Evolutionary conservation across 805 yeast genomes (phyloP).

Genomic region (Teunomyces panamensis): DNA sequence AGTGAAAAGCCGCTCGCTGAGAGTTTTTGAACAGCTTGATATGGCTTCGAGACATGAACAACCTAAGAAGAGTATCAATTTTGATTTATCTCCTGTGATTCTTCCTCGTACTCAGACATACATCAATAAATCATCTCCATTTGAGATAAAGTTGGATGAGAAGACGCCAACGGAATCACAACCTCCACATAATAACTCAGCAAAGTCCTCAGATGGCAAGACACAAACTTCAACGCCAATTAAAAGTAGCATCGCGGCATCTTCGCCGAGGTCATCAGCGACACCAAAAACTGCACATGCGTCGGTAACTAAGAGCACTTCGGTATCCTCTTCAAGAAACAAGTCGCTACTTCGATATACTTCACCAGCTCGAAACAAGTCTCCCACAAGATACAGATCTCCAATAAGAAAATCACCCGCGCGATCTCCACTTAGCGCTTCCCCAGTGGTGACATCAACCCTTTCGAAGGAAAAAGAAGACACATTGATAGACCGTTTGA

Average conservation of each 20-base stretch:
- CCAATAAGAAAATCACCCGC: background rate
- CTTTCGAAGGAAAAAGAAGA: background rate
- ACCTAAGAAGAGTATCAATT: slow-evolving; percentile 1
- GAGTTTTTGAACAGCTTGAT: slow-evolving; percentile 14
- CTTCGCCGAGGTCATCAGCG: background rate
- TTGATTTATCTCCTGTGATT: slow-evolving; percentile 1
- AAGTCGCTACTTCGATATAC: background rate
- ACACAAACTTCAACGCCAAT: background rate
- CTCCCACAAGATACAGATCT: background rate
- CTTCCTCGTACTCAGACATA: background rate
- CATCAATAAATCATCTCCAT: background rate
- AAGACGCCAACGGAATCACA: background rate
- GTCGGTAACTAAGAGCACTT: background rate
- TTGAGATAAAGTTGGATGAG: background rate
- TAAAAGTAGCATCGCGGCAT: background rate
- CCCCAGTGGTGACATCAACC: background rate
- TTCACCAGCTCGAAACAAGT: background rate
- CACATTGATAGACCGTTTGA: slow-evolving; percentile 16
- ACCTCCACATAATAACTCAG: background rate
- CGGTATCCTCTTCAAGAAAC: background rate
- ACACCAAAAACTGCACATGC: background rate
- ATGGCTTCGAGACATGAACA: slow-evolving; percentile 10
- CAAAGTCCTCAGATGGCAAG: background rate
- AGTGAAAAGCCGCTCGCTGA: slow-evolving; percentile 14
- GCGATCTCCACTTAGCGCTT: background rate